Conservation (phyloP, 352 stramenopile genomes). For the Thalassiosira exigua region DNA sequence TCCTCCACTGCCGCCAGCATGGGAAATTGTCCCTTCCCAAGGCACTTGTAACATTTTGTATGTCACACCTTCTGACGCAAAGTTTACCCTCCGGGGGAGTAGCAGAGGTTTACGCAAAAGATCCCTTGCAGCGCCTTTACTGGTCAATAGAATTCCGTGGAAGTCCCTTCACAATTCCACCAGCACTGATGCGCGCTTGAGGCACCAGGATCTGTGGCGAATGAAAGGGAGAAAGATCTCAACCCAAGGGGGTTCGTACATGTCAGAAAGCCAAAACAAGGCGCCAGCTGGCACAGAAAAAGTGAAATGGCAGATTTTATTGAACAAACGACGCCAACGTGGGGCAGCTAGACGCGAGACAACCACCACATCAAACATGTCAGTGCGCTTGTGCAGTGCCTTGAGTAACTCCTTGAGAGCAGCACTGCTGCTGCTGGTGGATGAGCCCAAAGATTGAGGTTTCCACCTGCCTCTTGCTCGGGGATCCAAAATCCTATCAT, state of each 20-base stretch:
- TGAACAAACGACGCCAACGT: conserved; percentile 41
- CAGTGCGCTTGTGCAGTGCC: conserved; percentile 37
- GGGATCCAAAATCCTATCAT: conserved; percentile 38
- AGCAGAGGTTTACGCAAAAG: conserved; percentile 57
- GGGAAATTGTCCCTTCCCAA: conserved; percentile 10
- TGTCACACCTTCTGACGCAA: conserved; percentile 32
- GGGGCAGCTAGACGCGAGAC: conserved; percentile 45
- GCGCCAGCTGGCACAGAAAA: conserved; percentile 17
- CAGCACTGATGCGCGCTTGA: conserved; percentile 12
- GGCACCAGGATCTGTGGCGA: conserved; percentile 40
- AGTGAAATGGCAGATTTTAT: conserved; percentile 42
- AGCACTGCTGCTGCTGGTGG: conserved; percentile 38
- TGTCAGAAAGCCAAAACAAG: conserved; percentile 34
- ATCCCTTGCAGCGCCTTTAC: conserved; percentile 26
- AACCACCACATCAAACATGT: conserved; percentile 47
- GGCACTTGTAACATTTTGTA: conserved; percentile 42
- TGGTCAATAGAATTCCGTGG: conserved; percentile 10
- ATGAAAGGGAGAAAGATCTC: conserved; percentile 57
- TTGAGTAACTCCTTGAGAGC: conserved; percentile 53
- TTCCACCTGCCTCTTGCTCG: background rate
- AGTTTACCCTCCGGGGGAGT: conserved; percentile 12
- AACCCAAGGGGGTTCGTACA: conserved; percentile 58
- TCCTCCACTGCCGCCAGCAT: conserved; percentile 21
- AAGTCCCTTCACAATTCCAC: conserved; percentile 27
- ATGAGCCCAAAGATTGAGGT: conserved; percentile 49